Evolutionary conservation across 2,329 filamentous ascomycete species (phyloP), one percentile per base, ranked within the genome.

Genomic region (Pseudopithomyces maydicus): DNA sequence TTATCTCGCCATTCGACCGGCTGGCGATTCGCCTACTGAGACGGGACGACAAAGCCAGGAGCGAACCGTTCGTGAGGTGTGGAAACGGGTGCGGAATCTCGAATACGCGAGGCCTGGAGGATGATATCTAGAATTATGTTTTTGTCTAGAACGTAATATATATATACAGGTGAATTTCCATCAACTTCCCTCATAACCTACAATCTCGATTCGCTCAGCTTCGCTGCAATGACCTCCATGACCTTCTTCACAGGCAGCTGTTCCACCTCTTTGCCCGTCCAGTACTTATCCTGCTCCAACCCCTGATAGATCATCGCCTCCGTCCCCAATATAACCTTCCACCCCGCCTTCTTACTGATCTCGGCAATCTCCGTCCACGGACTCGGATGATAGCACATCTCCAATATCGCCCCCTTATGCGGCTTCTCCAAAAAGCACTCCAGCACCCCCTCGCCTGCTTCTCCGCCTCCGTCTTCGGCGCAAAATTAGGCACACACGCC

Each of bases 351-450:
- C 65, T 85, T 81, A 0, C 88, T 85, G 41, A 92, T 66, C 42
- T 81, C 82, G 1, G 85, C 86, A 47, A 92, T 84, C 63, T 84
- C 81, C 0, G 90, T 93, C 63, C 65, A 72, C 0, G 89, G 88
- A 2, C 81, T 74, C 0, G 90, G 90, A 71, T 92, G 90, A 72
- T 93, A 93, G 79, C 90, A 92, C 90, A 94, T 93, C 74, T 93
- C 90, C 57, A 93, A 73, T 55, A 93, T 84, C 6, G 86, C 86
- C 6, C 89, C 90, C 74, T 89, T 88, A 58, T 83, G 76, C 29
- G 79, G 69, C 52, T 80, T 81, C 23, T 63, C 63, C 33, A 84
- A 57, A 50, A 84, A 82, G 2, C 78, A 73, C 66, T 85, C 80
- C 0, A 83, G 74, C 0, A 91, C 81, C 1, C 75, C 72, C 90